These are phyloP conservation scores for Penicillium sclerotigenum DNA, from an alignment of 2,329 filamentous ascomycete species.

Conservation along the genomic window DNA sequence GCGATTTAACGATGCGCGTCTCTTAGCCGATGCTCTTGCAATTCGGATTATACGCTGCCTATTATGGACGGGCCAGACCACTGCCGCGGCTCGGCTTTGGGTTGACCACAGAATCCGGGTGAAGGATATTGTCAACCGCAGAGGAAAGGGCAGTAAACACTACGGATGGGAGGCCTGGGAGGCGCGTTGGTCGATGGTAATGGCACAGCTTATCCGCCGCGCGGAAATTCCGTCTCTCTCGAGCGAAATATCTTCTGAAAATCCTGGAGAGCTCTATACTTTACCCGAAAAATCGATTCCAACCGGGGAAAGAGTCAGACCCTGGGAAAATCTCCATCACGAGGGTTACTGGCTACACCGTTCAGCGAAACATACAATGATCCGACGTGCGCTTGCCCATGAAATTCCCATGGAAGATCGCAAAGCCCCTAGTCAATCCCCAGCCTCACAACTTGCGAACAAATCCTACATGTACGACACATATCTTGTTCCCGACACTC, in stretches of 20 bases:
- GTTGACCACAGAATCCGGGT: slow-evolving; percentile 70
- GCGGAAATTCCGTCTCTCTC: slow-evolving; percentile 49
- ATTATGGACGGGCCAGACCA: slow-evolving; percentile 75
- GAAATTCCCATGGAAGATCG: slow-evolving; percentile 60
- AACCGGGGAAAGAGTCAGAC: slow-evolving; percentile 49
- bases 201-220: slow-evolving; percentile 58
- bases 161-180: slow-evolving; percentile 97
- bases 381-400: slow-evolving; percentile 50
- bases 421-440: slow-evolving; percentile 52
- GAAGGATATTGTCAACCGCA: slow-evolving; percentile 72
- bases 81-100: slow-evolving; percentile 77
- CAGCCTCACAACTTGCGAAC: slow-evolving; percentile 54
- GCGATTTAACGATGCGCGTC: slow-evolving; percentile 88
- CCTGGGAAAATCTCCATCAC: slow-evolving; percentile 61
- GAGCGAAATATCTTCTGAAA: slow-evolving; percentile 25
- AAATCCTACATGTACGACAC: slow-evolving; percentile 57
- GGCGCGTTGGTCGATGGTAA: slow-evolving; percentile 64
- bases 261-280: slow-evolving; percentile 27
- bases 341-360: slow-evolving; percentile 60
- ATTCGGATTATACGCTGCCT: slow-evolving; percentile 79
- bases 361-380: slow-evolving; percentile 51
- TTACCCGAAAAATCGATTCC: slow-evolving; percentile 53
- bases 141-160: slow-evolving; percentile 78
- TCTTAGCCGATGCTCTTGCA: slow-evolving; percentile 76
- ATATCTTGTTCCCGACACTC: slow-evolving; percentile 59